phyloP scores from a whole-genome alignment of 1,284 basidiomycete genomes.

The Inonotus hispidus region DNA sequence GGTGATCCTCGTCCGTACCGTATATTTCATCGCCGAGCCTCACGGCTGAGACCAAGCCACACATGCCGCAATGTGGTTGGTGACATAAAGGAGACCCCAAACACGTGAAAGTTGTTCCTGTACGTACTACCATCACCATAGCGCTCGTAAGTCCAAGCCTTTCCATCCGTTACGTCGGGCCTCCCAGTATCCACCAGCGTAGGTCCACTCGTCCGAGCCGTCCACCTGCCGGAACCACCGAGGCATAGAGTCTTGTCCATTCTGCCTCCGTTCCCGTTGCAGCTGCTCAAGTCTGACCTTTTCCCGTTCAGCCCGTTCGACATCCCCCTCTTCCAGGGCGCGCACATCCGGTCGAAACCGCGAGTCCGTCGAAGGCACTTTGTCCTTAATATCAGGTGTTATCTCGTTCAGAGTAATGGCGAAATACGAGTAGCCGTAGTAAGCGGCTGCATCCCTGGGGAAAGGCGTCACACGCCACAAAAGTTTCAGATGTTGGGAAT shows the following conservation, averaged over 20 bases:
- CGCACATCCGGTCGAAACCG: constrained; percentile 82
- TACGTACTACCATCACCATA: constrained; percentile 45
- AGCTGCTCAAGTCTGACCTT: constrained; percentile 74
- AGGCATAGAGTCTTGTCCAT: constrained; percentile 50
- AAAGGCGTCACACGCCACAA: constrained; percentile 73
- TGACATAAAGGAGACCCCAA: background rate
- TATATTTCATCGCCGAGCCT: too few species aligned
- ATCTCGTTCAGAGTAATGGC: constrained; percentile 81
- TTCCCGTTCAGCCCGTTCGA: constrained; percentile 71
- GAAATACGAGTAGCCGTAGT: constrained; percentile 81
- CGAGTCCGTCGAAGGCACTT: constrained; percentile 81
- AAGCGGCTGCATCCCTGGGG: constrained; percentile 66
- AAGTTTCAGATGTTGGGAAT: constrained; percentile 63
- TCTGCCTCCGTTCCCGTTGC: constrained; percentile 61
- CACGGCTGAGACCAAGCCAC: background rate
- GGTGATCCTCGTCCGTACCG: too few species aligned
- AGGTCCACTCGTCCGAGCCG: constrained; percentile 59
- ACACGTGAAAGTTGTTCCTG: background rate
- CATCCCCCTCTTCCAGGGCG: constrained; percentile 77
- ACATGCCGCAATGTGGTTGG: background rate
- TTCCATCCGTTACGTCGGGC: constrained; percentile 61
- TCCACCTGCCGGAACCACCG: constrained; percentile 70
- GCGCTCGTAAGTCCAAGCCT: constrained; percentile 37
- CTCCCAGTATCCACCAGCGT: constrained; percentile 82
- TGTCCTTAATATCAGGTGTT: constrained; percentile 59